Conservation (phyloP, 176 grass and related monocot species). For the Sorghum bicolor region Sorghum_bicolor_NCBIv3 NC_012875.2:36805001-36805500, state of each 20-base stretch:
- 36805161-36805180: slow-evolving; percentile 72
- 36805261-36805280: slow-evolving; percentile 31
- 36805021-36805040: neutral
- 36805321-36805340: neutral
- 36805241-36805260: slow-evolving; percentile 94
- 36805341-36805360: neutral
- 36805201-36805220: slow-evolving; percentile 49
- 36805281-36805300: slow-evolving; percentile 8
- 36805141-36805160: slow-evolving; percentile 86
- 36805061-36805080: neutral
- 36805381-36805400: neutral
- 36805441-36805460: neutral
- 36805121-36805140: slow-evolving; percentile 84
- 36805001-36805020: neutral
- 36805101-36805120: slow-evolving; percentile 97
- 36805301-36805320: neutral
- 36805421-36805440: neutral
- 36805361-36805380: slow-evolving; percentile 12
- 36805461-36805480: neutral
- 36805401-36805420: neutral
- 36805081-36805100: slow-evolving; percentile 57
- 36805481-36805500: neutral
- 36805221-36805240: slow-evolving; percentile 79
- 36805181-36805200: slow-evolving; percentile 50
- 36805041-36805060: slow-evolving; percentile 17